Conservation (phyloP, 345 rosid species). For the Gossypium bickii region DNA sequence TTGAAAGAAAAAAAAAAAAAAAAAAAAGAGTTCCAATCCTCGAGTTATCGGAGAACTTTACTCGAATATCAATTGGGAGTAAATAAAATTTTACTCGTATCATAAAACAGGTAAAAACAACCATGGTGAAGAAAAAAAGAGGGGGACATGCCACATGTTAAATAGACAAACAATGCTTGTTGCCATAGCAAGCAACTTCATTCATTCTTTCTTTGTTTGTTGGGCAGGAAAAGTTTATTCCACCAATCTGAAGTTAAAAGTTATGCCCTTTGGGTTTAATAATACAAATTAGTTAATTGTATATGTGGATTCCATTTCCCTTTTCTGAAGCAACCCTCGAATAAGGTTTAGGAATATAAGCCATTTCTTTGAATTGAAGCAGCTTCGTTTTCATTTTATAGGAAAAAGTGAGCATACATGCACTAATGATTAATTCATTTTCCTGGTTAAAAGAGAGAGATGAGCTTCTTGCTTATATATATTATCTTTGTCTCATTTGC, state of each 20-base stretch:
- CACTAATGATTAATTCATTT: background rate
- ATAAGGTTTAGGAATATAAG: constrained; percentile 31
- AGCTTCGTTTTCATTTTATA: constrained; percentile 13
- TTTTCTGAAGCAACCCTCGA: constrained; percentile 22
- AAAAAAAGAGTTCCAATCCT: too few relatives aligned
- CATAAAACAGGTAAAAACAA: too few relatives aligned
- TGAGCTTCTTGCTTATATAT: background rate
- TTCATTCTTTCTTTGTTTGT: constrained; percentile 16
- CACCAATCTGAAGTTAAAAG: background rate
- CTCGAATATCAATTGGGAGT: too few relatives aligned
- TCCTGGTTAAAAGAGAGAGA: background rate
- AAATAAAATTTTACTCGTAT: too few relatives aligned
- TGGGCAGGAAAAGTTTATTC: constrained; percentile 25
- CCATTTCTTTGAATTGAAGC: constrained; percentile 47
- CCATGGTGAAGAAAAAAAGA: too few relatives aligned
- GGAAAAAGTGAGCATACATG: background rate
- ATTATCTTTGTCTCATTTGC: background rate
- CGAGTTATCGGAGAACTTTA: too few relatives aligned
- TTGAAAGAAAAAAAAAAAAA: too few relatives aligned
- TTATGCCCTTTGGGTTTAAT: background rate
- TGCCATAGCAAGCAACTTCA: background rate
- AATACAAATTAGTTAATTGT: background rate
- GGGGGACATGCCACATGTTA: background rate
- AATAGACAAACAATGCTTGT: background rate
- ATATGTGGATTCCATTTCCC: constrained; percentile 29